Conservation (phyloP, 768 basidiomycete species). For the Naematelia aurantialba region DNA sequence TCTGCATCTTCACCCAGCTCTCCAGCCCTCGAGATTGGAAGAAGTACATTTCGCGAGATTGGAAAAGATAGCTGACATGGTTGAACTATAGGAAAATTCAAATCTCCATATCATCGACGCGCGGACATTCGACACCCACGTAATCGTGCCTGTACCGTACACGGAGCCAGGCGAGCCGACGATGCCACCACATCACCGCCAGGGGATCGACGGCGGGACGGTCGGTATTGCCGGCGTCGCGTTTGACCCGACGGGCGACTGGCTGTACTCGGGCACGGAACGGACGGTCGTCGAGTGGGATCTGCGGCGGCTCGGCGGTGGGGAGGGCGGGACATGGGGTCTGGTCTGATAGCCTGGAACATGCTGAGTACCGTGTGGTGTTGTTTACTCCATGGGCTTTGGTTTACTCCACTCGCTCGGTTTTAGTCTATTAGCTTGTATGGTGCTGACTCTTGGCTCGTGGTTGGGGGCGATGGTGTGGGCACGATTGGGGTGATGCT, state of each 20-base stretch:
- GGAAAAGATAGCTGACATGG: too few relatives aligned
- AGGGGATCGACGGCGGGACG: conserved; percentile 37
- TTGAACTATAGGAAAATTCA: conserved; percentile 86
- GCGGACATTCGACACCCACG: conserved; percentile 65
- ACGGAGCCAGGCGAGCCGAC: background rate
- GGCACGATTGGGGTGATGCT: too few relatives aligned
- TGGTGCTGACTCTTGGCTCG: too few relatives aligned
- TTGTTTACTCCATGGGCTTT: too few relatives aligned
- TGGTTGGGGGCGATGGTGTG: too few relatives aligned
- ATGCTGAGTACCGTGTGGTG: conserved; percentile 1
- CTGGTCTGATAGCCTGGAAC: conserved; percentile 29
- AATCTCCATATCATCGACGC: conserved; percentile 81
- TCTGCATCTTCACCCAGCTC: background rate
- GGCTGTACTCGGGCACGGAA: conserved; percentile 66
- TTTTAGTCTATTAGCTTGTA: too few relatives aligned
- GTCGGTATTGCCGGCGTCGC: conserved; percentile 63
- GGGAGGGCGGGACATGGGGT: conserved; percentile 32
- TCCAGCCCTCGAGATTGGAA: too few relatives aligned
- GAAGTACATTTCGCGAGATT: too few relatives aligned
- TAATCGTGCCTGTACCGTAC: conserved; percentile 41
- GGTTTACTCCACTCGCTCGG: too few relatives aligned
- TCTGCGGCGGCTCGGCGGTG: conserved; percentile 52
- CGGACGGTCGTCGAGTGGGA: conserved; percentile 72
- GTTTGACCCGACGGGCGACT: conserved; percentile 67
- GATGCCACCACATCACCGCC: background rate